Conservation (phyloP, 345 rosid species). For the Euphorbia peplus region DNA sequence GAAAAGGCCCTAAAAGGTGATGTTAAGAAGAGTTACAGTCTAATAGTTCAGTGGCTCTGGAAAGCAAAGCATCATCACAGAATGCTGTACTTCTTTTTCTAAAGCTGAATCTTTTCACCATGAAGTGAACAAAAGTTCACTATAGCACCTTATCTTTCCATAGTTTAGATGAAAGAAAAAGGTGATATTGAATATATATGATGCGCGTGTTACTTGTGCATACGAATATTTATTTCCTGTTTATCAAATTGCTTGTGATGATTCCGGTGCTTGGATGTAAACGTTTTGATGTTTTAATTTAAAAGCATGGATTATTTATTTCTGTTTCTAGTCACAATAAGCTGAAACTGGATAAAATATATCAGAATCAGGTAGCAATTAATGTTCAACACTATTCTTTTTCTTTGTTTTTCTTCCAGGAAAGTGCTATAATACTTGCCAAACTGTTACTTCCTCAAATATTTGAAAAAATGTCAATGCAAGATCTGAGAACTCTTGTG, state of each 20-base stretch:
- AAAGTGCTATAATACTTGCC: conserved; percentile 75
- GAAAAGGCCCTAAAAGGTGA: background rate
- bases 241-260: background rate
- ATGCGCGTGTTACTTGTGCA: background rate
- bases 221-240: background rate
- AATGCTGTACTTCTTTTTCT: background rate
- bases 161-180: background rate
- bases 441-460: conserved; percentile 81
- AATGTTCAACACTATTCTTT: background rate
- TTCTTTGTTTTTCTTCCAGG: conserved; percentile 40
- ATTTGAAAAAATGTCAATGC: conserved; percentile 77
- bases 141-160: background rate
- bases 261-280: background rate
- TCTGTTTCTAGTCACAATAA: background rate
- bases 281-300: background rate
- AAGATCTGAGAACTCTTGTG: conserved; percentile 70
- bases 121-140: background rate
- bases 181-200: background rate
- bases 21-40: background rate
- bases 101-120: background rate
- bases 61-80: no score
- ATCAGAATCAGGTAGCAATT: background rate
- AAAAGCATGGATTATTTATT: background rate
- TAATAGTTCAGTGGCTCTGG: background rate
- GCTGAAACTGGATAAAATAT: background rate